These are phyloP conservation scores for barrel medic (Medicago truncatula) DNA, from an alignment of 306 rosid species.

Conservation along the genomic window MtrunA17r5.0-ANR NC_053042.1:8603001-8603500, in stretches of 20 bases:
- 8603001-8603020: background rate
- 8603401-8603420: background rate
- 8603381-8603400: background rate
- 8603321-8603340: background rate
- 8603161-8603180: background rate
- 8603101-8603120: constrained; percentile 11
- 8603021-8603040: background rate
- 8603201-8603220: background rate
- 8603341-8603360: background rate
- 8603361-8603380: background rate
- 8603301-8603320: background rate
- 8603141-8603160: constrained; percentile 2
- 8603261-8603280: background rate
- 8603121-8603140: background rate
- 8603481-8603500: background rate
- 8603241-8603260: background rate
- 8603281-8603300: background rate
- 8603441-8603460: background rate
- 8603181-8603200: background rate
- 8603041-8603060: background rate
- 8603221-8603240: background rate
- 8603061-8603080: background rate
- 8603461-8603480: background rate
- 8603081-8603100: background rate
- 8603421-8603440: background rate